Evolutionary conservation across 2,329 filamentous ascomycete genomes (phyloP).

Genomic region (Ceratocystis cubensis): DNA sequence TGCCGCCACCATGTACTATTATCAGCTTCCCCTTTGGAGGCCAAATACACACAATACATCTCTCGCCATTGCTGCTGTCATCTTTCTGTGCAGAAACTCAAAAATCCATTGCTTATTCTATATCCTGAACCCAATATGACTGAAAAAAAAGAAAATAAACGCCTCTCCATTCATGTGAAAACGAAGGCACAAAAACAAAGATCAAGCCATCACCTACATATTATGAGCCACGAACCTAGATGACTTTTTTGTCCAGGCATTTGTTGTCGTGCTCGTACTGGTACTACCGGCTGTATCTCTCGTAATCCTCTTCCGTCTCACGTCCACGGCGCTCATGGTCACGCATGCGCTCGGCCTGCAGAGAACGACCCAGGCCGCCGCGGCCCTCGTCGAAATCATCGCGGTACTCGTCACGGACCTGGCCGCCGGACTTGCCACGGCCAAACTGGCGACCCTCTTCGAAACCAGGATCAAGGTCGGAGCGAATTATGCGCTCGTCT

Average conservation of each 20-base stretch:
- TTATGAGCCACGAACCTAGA: not conserved
- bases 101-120: conserved; percentile 20
- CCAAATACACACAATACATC: not conserved
- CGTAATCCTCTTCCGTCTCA: conserved; percentile 29
- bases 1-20: conserved; percentile 9
- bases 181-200: conserved; percentile 12
- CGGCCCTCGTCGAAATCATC: conserved; percentile 94
- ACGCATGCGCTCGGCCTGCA: conserved; percentile 41
- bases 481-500: conserved; percentile 90
- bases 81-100: not conserved
- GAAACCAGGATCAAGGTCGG: conserved; percentile 90
- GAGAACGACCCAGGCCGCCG: conserved; percentile 73
- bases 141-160: conserved; percentile 12
- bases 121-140: conserved; percentile 18
- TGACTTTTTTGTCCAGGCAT: not conserved
- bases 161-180: conserved; percentile 11
- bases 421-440: conserved; percentile 85
- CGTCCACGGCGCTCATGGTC: conserved; percentile 29
- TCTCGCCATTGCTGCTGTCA: not conserved
- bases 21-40: not conserved
- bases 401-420: conserved; percentile 94
- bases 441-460: conserved; percentile 93
- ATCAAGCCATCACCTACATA: conserved; percentile 14
- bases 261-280: not conserved
- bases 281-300: conserved; percentile 22